Evolutionary conservation across 345 rosid genomes (phyloP), one percentile per base, ranked within the genome.

Genomic region (Jatropha curcas): DNA sequence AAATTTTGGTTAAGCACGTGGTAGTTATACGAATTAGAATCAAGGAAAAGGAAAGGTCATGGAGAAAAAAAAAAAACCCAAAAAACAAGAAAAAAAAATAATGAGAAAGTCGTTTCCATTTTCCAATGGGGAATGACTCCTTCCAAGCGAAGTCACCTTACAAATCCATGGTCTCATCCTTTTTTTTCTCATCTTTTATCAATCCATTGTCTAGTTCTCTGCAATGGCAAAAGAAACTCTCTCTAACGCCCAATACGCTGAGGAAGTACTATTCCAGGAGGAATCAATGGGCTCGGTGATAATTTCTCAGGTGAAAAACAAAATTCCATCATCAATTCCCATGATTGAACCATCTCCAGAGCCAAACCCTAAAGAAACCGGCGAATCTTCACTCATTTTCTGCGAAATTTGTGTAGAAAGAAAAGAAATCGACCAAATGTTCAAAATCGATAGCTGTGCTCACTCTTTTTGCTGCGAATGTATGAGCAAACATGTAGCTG

Each of bases 341-440:
- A n/a, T 67, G 27, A 7, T 25, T 0, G 63, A 51, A 35, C n/a
- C 74, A 30, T 33, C 25, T 45, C 52, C 31, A 5, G 25, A 2
- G 8, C 6, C 46, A n/a, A 28, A 1, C 1, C n/a, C 30, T 24
- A 25, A 3, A 27, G 76, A 51, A 34, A 27, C 70, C 2, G 76
- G 56, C 1, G 83, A 82, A 27, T 79, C 90, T 19, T 80, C 84
- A 5, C 61, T 33, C 46, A 74, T 68, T 6, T 75, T 80, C 63
- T 90, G 92, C n/a, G 84, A 79, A 45, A 90, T 92, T 12, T 92
- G 94, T 20, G 72, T 65, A 39, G 91, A 90, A 51, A 78, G 51
- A 2, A 88, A 85, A 68, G 86, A 80, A 31, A 46, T 1, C 0
- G 76, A 78, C 4, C 75, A 83, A 31, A 82, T 88, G 80, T 82